Evolutionary conservation across 805 yeast genomes (phyloP), one percentile per base, ranked within the genome.

Genomic region (Metschnikowia noctiluminum): DNA sequence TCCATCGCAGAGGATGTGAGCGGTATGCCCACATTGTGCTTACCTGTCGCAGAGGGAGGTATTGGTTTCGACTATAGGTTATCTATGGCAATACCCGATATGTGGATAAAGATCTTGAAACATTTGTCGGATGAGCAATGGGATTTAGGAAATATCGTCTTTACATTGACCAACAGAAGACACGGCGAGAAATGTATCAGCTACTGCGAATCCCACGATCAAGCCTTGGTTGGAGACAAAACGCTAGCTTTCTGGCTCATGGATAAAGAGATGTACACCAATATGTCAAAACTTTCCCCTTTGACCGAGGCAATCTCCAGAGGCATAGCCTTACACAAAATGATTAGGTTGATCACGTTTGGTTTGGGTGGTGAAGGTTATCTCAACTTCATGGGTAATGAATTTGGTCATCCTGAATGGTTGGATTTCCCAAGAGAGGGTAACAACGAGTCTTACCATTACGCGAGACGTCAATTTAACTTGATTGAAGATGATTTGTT

Each of bases 381-480:
- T 63, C 78, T 92, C 63, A 92, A 91, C 65, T 92, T 92, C 65
- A 97, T 92, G 74, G 98, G 99, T 49, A 92, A 92, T 62, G 99
- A 92, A 69, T 92, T 94, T 71, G 99, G 99, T 14, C 99, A 92
- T 62, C 99, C 98, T 3, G 99, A 92, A 65, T 92, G 99, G 99
- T 79, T 94, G 45, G 99, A 92, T 68, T 94, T 92, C 77, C 98
- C 99, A 12, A 82, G 97, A 61, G 85, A 56, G 28, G 97, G 96
- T 34, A 94, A 92, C 68, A 78, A 78, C 28, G 90, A 89, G 64
- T 85, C 94, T 15, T 92, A 87, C 69, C 94, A 88, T 69, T 92
- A 94, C 62, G 97, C 97, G 1, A 81, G 98, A 63, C 81, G 99
- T 61, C 99, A 92, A 68, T 94, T 91, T 77, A 89, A 89, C 61